phyloP scores from a whole-genome alignment of 331 rosid species.

The Pyrus hybrid region DNA sequence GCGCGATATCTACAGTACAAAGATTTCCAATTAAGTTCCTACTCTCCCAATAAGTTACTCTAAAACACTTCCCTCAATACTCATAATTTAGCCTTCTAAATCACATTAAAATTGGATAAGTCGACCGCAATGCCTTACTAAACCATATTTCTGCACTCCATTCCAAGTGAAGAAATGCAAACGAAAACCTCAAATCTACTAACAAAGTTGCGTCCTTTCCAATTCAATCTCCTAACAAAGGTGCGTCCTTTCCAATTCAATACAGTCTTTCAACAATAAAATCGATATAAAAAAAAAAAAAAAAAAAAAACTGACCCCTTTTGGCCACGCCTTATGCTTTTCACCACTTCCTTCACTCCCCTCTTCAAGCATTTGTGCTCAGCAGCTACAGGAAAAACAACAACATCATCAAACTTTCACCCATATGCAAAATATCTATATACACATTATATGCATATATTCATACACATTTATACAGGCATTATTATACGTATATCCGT shows the following conservation, averaged over 20 bases:
- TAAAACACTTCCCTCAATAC: background rate
- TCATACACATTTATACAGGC: background rate
- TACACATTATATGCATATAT: too few species aligned
- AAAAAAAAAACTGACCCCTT: slow-evolving; percentile 53
- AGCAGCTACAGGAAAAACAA: slow-evolving; percentile 51
- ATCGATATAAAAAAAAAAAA: background rate
- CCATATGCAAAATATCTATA: background rate
- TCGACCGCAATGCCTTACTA: background rate
- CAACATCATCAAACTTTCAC: background rate
- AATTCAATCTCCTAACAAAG: too few species aligned
- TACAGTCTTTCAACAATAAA: too few species aligned
- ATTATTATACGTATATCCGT: background rate
- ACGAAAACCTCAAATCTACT: too few species aligned
- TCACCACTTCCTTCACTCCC: slow-evolving; percentile 93
- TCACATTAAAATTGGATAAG: background rate
- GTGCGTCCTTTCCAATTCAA: background rate
- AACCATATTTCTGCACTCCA: background rate
- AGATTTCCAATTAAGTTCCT: background rate
- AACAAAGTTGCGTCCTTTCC: too few species aligned
- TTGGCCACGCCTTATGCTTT: slow-evolving; percentile 79
- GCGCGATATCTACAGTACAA: background rate
- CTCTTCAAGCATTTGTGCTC: slow-evolving; percentile 86
- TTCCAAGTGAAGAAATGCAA: too few species aligned
- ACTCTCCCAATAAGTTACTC: background rate
- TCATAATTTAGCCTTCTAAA: background rate